phyloP scores from a whole-genome alignment of 345 rosid genomes.

The Noccaea caerulescens region DNA sequence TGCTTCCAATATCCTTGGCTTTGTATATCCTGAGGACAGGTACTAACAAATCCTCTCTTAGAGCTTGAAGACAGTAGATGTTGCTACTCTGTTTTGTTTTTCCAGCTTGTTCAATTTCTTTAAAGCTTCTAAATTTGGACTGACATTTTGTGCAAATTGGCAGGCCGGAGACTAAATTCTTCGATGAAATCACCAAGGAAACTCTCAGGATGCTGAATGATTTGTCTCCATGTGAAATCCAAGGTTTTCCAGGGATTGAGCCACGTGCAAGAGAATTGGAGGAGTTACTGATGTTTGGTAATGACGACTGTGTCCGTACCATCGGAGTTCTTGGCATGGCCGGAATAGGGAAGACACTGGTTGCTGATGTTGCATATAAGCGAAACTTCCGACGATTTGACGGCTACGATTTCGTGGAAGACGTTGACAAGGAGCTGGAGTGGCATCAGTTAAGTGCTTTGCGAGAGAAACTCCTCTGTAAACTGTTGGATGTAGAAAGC shows the following conservation, averaged over 20 bases:
- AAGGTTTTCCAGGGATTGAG: constrained; percentile 8
- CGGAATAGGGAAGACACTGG: constrained; percentile 32
- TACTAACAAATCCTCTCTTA: background rate
- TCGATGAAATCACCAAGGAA: background rate
- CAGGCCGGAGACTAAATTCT: constrained; percentile 32
- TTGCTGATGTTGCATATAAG: constrained; percentile 24
- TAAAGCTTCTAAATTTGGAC: background rate
- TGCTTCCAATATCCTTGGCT: constrained; percentile 33
- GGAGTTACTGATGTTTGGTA: constrained; percentile 12
- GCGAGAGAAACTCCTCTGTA: constrained; percentile 22
- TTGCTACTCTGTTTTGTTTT: background rate
- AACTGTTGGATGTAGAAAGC: constrained; percentile 23
- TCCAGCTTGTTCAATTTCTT: background rate
- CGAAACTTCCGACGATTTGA: constrained; percentile 15
- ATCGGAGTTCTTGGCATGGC: constrained; percentile 35
- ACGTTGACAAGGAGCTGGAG: constrained; percentile 12
- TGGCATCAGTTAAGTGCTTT: background rate
- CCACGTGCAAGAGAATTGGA: constrained; percentile 31
- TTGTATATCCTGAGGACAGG: constrained; percentile 29
- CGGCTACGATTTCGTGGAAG: constrained; percentile 26
- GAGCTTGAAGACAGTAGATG: background rate
- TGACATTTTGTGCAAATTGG: background rate
- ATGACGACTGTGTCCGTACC: background rate
- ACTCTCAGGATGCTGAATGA: constrained; percentile 36
- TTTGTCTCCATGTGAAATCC: constrained; percentile 28